Evolutionary conservation across 768 basidiomycete species (phyloP).

Genomic region (Termitomyces bulborhizus): DNA sequence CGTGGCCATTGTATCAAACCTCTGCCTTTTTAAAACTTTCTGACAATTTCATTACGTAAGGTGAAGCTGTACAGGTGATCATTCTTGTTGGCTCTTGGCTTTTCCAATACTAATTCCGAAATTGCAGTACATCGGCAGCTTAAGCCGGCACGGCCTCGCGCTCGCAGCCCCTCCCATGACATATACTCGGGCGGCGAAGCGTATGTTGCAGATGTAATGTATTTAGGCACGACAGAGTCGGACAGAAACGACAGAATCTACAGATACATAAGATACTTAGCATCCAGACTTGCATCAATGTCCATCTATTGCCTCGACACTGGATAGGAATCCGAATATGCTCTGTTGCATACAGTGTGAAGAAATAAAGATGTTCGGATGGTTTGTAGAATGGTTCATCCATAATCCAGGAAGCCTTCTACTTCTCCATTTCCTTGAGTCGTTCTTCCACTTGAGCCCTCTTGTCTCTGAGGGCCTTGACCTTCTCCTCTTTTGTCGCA

Average conservation of each 20-base stretch:
- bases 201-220: not conserved
- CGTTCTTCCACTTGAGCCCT: conserved; percentile 59
- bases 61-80: conserved; percentile 3
- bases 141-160: not conserved
- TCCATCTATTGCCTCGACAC: conserved; percentile 1
- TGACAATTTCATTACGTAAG: conserved; percentile 9
- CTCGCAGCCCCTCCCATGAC: not conserved
- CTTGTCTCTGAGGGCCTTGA: conserved; percentile 67
- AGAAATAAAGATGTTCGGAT: not conserved
- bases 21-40: conserved; percentile 6
- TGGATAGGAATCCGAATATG: not conserved
- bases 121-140: not conserved
- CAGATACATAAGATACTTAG: no score
- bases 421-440: conserved; percentile 39
- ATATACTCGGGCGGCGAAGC: not conserved
- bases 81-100: not conserved
- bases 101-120: not conserved
- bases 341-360: not conserved
- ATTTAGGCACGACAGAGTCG: no score
- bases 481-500: conserved; percentile 81
- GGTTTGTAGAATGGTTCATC: not conserved
- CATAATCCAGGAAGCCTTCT: not conserved
- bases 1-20: not conserved
- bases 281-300: not conserved
- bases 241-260: no score